Evolutionary conservation across 257 asterid species (phyloP), one percentile per base, ranked within the genome.

Genomic region (Catharanthus roseus): DNA sequence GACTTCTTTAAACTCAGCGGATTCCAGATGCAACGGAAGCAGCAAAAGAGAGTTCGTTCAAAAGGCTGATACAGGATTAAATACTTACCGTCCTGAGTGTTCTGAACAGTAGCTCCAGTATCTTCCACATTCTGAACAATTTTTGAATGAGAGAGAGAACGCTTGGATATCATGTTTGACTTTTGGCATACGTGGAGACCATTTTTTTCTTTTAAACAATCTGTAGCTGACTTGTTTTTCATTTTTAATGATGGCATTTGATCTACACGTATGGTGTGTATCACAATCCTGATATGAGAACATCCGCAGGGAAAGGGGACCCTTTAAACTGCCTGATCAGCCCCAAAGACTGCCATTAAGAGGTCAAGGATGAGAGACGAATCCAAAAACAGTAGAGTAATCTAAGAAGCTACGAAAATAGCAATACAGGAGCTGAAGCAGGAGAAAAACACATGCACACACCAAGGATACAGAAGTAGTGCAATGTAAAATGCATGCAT

Each of bases 191-290:
- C 85, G 36, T 80, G 87, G 73, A 93, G 95, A 80, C 89, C 86
- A 73, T 80, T 77, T 72, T 85, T 89, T 80, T 81, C 98, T 78
- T 84, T 84, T 16, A 78, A 55, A 84, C 88, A 84, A 74, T 83
- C 86, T 29, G 80, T 51, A 71, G 82, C 73, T 68, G 89, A 81
- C 81, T 85, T 87, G 78, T 90, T 80, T 82, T 90, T 93, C 97
- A 93, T 88, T 79, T 78, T 90, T 74, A 93, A 68, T 54, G 95
- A 90, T 88, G 98, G 96, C 97, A 93, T 93, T 86, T 86, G 88
- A 83, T 75, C 83, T 72, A 82, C 70, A 75, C 49, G 38, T 68
- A 65, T 56, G 75, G 72, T 67, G 77, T 62, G 62, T 78, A 78
- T 75, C 76, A 56, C 82, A 51, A 77, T 86, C 71, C 74, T 53